These are phyloP conservation scores for Acacia concinna DNA, from an alignment of 331 rosid genomes.

Conservation along the genomic window DNA sequence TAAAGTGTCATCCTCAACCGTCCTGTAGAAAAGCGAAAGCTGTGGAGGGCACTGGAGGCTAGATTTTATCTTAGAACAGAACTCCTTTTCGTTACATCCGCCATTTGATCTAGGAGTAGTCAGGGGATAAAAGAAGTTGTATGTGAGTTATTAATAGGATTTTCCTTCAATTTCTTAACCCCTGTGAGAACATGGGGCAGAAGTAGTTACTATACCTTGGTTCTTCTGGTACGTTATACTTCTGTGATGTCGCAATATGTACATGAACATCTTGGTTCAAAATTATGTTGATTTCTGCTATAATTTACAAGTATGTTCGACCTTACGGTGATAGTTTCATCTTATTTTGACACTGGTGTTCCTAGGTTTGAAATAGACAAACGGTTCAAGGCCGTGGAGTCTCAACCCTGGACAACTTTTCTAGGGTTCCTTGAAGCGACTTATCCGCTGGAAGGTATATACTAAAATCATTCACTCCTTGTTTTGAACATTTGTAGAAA, in stretches of 20 bases:
- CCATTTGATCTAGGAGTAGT: background rate
- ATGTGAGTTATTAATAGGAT: background rate
- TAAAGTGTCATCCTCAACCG: background rate
- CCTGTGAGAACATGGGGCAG: background rate
- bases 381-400: slow-evolving; percentile 1
- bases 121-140: background rate
- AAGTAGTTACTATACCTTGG: background rate
- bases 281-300: background rate
- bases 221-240: background rate
- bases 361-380: background rate
- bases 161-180: background rate
- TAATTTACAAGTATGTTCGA: background rate
- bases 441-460: background rate
- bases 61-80: background rate
- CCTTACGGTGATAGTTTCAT: background rate
- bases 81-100: slow-evolving; percentile 12
- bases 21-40: background rate
- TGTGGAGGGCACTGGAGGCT: background rate
- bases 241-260: background rate
- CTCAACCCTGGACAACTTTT: background rate
- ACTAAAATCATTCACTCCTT: background rate
- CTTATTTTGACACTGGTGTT: slow-evolving; percentile 2
- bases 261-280: background rate
- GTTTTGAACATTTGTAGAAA: background rate
- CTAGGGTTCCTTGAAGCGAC: background rate